These are phyloP conservation scores for Lentinula boryana DNA, from an alignment of 768 basidiomycete genomes.

Conservation along the genomic window DNA sequence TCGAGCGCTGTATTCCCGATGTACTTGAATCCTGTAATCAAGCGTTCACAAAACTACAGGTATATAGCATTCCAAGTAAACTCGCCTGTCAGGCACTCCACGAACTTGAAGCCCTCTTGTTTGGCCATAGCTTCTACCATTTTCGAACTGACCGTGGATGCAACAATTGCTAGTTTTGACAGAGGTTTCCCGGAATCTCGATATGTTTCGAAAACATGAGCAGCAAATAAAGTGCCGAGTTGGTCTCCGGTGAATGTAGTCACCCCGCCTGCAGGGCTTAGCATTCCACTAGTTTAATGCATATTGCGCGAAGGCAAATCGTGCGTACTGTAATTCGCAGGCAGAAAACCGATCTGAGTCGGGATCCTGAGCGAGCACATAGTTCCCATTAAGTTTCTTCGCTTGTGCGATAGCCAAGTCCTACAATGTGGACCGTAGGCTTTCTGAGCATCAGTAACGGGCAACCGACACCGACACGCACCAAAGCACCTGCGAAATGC, in stretches of 20 bases:
- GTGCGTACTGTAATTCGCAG: slow-evolving; percentile 56
- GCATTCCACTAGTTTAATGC: neutral
- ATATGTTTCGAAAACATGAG: slow-evolving; percentile 34
- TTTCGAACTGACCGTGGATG: slow-evolving; percentile 87
- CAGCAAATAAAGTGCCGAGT: slow-evolving; percentile 51
- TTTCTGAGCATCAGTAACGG: neutral
- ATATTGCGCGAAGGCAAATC: slow-evolving; percentile 6
- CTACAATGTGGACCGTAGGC: slow-evolving; percentile 27
- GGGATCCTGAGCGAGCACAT: slow-evolving; percentile 86
- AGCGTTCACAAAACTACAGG: slow-evolving; percentile 9
- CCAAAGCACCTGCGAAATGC: slow-evolving; percentile 38
- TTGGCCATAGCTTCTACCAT: slow-evolving; percentile 78
- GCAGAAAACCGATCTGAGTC: slow-evolving; percentile 82
- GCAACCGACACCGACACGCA: slow-evolving; percentile 16
- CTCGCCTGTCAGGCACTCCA: slow-evolving; percentile 78
- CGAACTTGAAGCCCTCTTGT: slow-evolving; percentile 75
- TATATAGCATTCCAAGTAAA: slow-evolving; percentile 1
- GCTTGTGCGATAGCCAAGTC: slow-evolving; percentile 68
- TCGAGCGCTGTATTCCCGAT: slow-evolving; percentile 79
- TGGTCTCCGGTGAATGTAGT: slow-evolving; percentile 80
- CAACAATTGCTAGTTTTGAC: slow-evolving; percentile 76
- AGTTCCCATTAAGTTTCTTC: slow-evolving; percentile 38
- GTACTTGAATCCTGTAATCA: slow-evolving; percentile 71
- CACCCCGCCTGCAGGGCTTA: slow-evolving; percentile 53
- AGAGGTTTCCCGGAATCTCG: slow-evolving; percentile 34